Percentiles rank a stretch among this genome's conserved stretches.
phyloP scores from a whole-genome alignment of 345 rosid species.

The Clarkia xantiana region DNA sequence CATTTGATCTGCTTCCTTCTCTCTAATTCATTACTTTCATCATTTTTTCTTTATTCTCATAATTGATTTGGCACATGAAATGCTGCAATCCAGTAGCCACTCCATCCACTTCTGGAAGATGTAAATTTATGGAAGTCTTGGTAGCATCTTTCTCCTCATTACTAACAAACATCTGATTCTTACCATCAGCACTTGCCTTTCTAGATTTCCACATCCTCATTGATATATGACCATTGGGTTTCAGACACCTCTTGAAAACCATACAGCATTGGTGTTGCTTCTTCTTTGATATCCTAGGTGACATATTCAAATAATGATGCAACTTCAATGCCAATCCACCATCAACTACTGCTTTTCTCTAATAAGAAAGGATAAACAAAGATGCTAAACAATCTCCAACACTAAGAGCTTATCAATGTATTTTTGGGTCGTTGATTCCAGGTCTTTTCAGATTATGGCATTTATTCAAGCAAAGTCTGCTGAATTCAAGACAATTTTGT shows the following conservation, averaged over 20 bases:
- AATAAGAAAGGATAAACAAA: too few relatives aligned
- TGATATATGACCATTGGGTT: background rate
- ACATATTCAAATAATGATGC: slow-evolving; percentile 21
- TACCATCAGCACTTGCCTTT: slow-evolving; percentile 3
- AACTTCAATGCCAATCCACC: slow-evolving; percentile 19
- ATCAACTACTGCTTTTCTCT: slow-evolving; percentile 14
- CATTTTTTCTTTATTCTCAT: background rate
- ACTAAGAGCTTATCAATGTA: too few relatives aligned
- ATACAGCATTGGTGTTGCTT: slow-evolving; percentile 4
- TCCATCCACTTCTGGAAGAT: background rate
- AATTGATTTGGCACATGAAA: slow-evolving; percentile 1
- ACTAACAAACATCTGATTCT: background rate
- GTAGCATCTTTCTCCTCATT: background rate
- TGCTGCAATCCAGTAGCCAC: background rate
- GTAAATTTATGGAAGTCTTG: background rate
- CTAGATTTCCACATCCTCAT: background rate
- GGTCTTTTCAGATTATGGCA: too few relatives aligned
- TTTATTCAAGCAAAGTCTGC: too few relatives aligned
- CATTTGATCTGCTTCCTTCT: slow-evolving; percentile 15
- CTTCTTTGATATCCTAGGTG: slow-evolving; percentile 19
- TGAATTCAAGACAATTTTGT: too few relatives aligned
- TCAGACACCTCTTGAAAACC: background rate
- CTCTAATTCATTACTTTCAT: slow-evolving; percentile 10
- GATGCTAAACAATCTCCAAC: too few relatives aligned
- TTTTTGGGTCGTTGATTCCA: too few relatives aligned